Base-by-base conservation (phyloP, 2,329 filamentous ascomycete genomes). In the Coniella vitis region DNA sequence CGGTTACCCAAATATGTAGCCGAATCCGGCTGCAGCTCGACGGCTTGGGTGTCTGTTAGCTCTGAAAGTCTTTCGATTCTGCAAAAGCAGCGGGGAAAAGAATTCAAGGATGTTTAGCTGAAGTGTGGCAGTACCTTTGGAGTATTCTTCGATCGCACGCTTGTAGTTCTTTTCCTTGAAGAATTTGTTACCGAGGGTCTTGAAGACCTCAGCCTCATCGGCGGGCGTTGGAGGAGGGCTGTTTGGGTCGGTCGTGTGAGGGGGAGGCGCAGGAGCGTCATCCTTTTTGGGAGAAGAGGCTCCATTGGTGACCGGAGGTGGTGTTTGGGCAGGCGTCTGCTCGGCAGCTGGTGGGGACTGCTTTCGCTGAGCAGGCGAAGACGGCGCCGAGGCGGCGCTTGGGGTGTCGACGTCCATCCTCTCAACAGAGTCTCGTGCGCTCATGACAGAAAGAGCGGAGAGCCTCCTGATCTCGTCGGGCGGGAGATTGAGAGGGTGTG, bases 141-240 rank as follows among this genome's bases (percentile, higher is more conserved):
- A 88, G 67, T 97, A 98, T 67, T 96, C 89, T 58, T 87, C 79
- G 64, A 97, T 90, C 20, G 93, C 91, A 63, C 86, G 85, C 53
- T 76, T 71, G 66, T 91, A 98, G 62, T 96, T 87, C 64, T 86
- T 88, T 55, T 90, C 87, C 73, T 96, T 97, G 79, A 96, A 98
- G 63, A 88, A 91, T 62, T 93, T 93, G 72, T 98, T 98, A 51
- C 93, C 93, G 2, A 87, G 81, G 59, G 87, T 81, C 75, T 98
- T 98, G 78, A 85, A 95, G 12, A 82, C 76, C 70, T 98, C 93
- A 21, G 91, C 89, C 63, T 96, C 88, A 47, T 91, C 86, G 37
- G 70, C 67, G 20, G 73, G 65, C 32, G 69, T 74, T 38, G 74
- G 70, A 43, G 71, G 69, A 38, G 79, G 80, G 63, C 76, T 83